Evolutionary conservation across 345 rosid species (phyloP).

Genomic region (Triadica sebifera): DNA sequence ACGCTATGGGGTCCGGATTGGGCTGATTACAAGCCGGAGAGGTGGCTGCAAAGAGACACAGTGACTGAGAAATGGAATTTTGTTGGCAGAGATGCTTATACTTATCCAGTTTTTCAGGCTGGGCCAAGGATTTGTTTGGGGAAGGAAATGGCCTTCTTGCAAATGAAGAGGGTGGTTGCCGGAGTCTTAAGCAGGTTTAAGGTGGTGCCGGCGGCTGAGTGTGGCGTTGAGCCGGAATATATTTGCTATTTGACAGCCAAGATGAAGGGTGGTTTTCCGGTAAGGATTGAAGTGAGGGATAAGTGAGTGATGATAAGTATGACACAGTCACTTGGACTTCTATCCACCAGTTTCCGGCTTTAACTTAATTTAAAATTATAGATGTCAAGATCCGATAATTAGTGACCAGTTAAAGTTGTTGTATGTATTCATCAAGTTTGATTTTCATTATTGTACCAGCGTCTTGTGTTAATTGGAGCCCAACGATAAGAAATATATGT

Average conservation of each 20-base stretch:
- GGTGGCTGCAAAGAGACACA: conserved; percentile 31
- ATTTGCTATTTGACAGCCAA: conserved; percentile 44
- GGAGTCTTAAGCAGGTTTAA: conserved; percentile 41
- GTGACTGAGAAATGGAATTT: conserved; percentile 32
- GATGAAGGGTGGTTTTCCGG: conserved; percentile 63
- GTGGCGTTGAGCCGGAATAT: conserved; percentile 41
- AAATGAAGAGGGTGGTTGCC: conserved; percentile 33
- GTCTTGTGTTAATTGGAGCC: too few species aligned
- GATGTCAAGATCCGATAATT: too few species aligned
- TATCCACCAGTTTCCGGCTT: too few species aligned
- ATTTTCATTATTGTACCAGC: too few species aligned
- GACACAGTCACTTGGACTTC: too few species aligned
- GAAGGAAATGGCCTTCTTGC: conserved; percentile 35
- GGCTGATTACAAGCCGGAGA: conserved; percentile 29
- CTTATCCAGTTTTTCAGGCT: conserved; percentile 31
- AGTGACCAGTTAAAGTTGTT: too few species aligned
- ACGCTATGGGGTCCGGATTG: conserved; percentile 28
- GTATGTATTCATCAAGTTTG: too few species aligned
- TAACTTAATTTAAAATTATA: too few species aligned
- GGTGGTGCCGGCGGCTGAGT: conserved; percentile 44
- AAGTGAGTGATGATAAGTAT: too few species aligned
- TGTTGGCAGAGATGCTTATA: conserved; percentile 23
- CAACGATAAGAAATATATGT: too few species aligned
- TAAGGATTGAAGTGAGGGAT: conserved; percentile 39
- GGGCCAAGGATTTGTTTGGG: conserved; percentile 35